Evolutionary conservation across 768 basidiomycete species (phyloP).

Genomic region (Erythrobasidium yunnanense): DNA sequence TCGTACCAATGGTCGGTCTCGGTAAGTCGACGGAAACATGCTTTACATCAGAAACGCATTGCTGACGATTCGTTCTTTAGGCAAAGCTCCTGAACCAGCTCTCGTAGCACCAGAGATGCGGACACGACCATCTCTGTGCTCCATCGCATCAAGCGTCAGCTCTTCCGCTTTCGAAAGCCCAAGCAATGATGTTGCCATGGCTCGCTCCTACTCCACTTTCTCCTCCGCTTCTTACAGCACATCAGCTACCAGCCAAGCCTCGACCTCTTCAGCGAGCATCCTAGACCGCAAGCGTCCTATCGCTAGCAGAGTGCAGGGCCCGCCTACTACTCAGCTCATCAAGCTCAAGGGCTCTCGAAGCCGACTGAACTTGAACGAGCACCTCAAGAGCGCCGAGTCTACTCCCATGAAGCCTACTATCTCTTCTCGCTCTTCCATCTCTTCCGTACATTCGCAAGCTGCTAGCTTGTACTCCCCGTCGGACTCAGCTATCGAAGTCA

Average conservation of each 20-base stretch:
- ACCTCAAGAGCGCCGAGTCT: neutral
- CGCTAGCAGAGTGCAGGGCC: neutral
- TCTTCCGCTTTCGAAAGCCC: neutral
- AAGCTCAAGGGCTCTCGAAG: conserved; percentile 7
- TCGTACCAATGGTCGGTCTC: conserved; percentile 19
- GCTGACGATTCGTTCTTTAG: too few relatives aligned
- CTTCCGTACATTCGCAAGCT: neutral
- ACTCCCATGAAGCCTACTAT: neutral
- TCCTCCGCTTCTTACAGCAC: conserved; percentile 6
- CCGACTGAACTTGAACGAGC: neutral
- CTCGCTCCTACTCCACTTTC: conserved; percentile 14
- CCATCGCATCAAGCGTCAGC: neutral
- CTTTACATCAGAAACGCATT: too few relatives aligned
- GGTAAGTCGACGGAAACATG: too few relatives aligned
- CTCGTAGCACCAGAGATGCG: conserved; percentile 2
- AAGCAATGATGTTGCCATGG: neutral
- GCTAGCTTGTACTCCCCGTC: neutral
- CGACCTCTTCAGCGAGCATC: neutral
- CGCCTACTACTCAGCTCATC: neutral
- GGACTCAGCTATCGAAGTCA: neutral
- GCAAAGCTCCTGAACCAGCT: neutral
- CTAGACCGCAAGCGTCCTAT: conserved; percentile 14
- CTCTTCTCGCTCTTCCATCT: neutral
- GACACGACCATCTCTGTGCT: neutral
- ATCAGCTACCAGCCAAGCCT: neutral